phyloP scores from a whole-genome alignment of 202 grass and related monocot species.

The Setaria italica region DNA sequence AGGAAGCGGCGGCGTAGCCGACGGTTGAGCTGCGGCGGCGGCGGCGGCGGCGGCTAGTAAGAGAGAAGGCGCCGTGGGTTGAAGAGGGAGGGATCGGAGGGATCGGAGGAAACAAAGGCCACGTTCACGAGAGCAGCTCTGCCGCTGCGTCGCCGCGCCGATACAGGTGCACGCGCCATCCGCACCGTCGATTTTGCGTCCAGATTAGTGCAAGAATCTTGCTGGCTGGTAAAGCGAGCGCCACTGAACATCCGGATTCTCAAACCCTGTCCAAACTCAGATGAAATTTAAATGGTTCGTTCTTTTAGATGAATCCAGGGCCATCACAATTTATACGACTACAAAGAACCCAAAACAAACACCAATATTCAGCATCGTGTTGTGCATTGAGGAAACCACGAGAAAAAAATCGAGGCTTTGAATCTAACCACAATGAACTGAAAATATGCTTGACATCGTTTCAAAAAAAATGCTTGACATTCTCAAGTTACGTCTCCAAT shows the following conservation, averaged over 20 bases:
- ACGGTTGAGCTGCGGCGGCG: not conserved
- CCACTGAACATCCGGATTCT: not conserved
- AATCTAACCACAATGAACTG: not conserved
- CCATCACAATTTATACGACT: no score
- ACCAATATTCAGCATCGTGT: not conserved
- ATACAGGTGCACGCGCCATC: not conserved
- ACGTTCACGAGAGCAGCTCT: not conserved
- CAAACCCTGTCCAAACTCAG: not conserved
- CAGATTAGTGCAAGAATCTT: not conserved
- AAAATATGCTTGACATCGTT: not conserved
- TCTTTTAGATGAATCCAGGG: not conserved
- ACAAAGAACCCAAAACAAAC: not conserved
- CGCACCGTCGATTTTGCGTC: constrained; percentile 4
- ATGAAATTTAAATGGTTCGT: not conserved
- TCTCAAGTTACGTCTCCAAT: not conserved
- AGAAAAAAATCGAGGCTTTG: not conserved
- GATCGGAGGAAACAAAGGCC: constrained; percentile 27
- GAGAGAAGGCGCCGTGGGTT: not conserved
- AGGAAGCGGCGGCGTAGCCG: not conserved
- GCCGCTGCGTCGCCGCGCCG: not conserved
- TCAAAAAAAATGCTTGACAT: no score
- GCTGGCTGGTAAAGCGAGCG: not conserved
- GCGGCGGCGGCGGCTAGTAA: constrained; percentile 18
- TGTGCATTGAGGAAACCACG: not conserved
- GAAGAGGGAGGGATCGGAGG: not conserved